Evolutionary conservation across 768 basidiomycete species (phyloP).

Genomic region (Tylopilus felleus): DNA sequence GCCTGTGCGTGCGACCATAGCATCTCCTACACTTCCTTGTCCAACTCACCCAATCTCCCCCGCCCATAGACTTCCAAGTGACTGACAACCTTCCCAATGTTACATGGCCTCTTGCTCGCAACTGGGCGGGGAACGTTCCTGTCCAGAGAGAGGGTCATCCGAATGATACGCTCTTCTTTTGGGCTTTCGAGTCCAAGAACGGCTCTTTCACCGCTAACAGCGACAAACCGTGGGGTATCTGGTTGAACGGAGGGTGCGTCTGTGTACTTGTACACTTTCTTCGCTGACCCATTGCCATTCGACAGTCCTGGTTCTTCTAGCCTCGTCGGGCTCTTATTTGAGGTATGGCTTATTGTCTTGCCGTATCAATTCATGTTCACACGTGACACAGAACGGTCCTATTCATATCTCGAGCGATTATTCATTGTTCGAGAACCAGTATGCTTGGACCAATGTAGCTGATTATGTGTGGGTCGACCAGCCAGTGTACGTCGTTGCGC

Average conservation of each 20-base stretch:
- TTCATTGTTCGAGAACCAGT: conserved; percentile 45
- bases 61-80: conserved; percentile 29
- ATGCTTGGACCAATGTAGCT: conserved; percentile 56
- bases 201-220: conserved; percentile 51
- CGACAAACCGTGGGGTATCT: conserved; percentile 66
- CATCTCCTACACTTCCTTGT: neutral
- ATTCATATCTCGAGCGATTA: conserved; percentile 55
- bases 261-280: neutral
- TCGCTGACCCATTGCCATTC: neutral
- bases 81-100: conserved; percentile 55
- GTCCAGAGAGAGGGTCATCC: conserved; percentile 58
- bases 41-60: neutral
- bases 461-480: conserved; percentile 77
- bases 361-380: neutral
- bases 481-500: conserved; percentile 45
- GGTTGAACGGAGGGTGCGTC: conserved; percentile 68
- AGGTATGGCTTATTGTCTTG: conserved; percentile 39
- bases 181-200: conserved; percentile 53
- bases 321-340: conserved; percentile 59
- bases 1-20: conserved; percentile 43
- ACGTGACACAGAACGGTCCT: conserved; percentile 58
- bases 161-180: conserved; percentile 65
- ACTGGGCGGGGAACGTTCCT: conserved; percentile 62
- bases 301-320: conserved; percentile 67
- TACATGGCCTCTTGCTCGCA: conserved; percentile 50